phyloP scores from a whole-genome alignment of 1,284 basidiomycete genomes.

The Trametes polyzona region DNA sequence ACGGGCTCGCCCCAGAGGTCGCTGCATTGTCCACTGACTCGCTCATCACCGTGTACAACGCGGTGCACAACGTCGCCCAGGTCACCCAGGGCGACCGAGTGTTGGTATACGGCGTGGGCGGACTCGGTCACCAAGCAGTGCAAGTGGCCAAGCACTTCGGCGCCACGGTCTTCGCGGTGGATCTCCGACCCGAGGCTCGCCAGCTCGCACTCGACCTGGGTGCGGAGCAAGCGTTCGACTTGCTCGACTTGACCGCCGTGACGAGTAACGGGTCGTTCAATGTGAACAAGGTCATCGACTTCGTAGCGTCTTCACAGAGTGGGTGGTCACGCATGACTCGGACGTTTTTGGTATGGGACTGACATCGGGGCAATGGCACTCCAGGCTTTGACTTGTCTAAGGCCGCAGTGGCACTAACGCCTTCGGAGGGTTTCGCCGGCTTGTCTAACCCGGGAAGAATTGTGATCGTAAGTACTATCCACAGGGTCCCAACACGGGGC shows the following conservation, averaged over 20 bases:
- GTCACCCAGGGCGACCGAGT: conserved; percentile 13
- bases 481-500: too few species aligned
- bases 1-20: conserved; percentile 28
- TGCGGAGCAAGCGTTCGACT: neutral
- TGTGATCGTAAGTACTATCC: neutral
- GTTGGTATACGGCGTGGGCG: conserved; percentile 18
- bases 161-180: conserved; percentile 14
- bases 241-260: neutral
- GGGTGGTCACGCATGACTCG: neutral
- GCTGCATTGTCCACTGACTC: conserved; percentile 34
- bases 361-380: neutral
- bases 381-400: conserved; percentile 1
- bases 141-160: conserved; percentile 15
- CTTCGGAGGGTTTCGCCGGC: neutral
- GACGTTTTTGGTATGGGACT: neutral
- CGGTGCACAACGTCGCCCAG: conserved; percentile 29
- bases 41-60: conserved; percentile 31
- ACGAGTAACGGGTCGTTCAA: conserved; percentile 2
- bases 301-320: conserved; percentile 6
- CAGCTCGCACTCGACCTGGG: neutral
- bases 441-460: neutral
- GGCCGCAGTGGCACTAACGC: neutral
- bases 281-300: conserved; percentile 9
- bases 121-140: conserved; percentile 17
- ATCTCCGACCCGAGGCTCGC: conserved; percentile 1